phyloP scores from a whole-genome alignment of 1,139 yeast species.

The Suzukiozyma palmioleophila region DNA sequence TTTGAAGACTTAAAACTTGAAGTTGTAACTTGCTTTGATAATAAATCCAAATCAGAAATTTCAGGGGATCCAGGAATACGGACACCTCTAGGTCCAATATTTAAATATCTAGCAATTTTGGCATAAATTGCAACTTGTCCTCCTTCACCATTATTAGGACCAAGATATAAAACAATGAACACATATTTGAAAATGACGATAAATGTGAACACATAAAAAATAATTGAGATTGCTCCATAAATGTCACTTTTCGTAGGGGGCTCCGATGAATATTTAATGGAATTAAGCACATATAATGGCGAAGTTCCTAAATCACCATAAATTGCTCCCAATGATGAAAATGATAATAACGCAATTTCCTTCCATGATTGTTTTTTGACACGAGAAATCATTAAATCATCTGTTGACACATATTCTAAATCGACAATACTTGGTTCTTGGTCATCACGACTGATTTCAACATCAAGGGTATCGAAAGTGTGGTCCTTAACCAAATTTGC shows the following conservation, averaged over 20 bases:
- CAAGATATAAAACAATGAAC: conserved; percentile 42
- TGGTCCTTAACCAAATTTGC: background rate
- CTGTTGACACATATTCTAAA: background rate
- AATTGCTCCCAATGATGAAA: conserved; percentile 50
- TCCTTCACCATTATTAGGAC: conserved; percentile 58
- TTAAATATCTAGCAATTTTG: conserved; percentile 46
- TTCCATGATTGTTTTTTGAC: conserved; percentile 18
- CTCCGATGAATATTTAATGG: conserved; percentile 32
- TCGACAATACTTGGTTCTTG: background rate
- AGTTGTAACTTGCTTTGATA: conserved; percentile 39
- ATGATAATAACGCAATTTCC: conserved; percentile 19
- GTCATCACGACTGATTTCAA: background rate
- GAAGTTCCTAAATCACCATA: conserved; percentile 63
- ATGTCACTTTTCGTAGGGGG: conserved; percentile 35
- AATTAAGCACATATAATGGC: conserved; percentile 49
- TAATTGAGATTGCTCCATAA: conserved; percentile 48
- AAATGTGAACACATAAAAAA: conserved; percentile 52
- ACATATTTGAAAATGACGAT: conserved; percentile 51
- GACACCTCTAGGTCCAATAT: conserved; percentile 46
- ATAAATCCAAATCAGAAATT: conserved; percentile 30
- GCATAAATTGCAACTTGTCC: conserved; percentile 61
- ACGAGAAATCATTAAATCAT: background rate
- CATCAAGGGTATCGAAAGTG: background rate
- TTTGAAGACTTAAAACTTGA: conserved; percentile 17
- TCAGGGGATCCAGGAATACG: conserved; percentile 36